phyloP scores from a whole-genome alignment of 441 rosid species.

The Populus tomentosa region DNA sequence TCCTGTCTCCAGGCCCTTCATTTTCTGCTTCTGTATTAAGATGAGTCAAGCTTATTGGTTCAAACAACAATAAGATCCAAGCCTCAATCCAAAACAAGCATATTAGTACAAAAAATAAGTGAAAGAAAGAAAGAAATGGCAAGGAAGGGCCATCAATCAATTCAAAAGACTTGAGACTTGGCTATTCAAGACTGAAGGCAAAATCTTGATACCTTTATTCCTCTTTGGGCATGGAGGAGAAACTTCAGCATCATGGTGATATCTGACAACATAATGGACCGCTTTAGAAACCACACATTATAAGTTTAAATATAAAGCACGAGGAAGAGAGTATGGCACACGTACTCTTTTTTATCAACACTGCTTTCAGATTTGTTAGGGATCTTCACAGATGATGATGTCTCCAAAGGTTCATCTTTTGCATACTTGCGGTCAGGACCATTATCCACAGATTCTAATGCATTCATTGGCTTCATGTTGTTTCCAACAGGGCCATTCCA shows the following conservation, averaged over 20 bases:
- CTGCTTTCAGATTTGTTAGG: conserved; percentile 25
- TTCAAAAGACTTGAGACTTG: background rate
- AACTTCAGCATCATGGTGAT: conserved; percentile 17
- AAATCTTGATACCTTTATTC: conserved; percentile 21
- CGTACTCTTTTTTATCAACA: conserved; percentile 37
- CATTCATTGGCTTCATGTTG: conserved; percentile 20
- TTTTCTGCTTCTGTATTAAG: conserved; percentile 11
- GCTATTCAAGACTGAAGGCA: background rate
- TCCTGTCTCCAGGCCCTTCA: conserved; percentile 8
- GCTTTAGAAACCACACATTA: background rate
- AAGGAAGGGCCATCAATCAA: background rate
- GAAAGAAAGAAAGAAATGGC: background rate
- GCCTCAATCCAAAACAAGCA: background rate
- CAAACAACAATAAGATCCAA: background rate
- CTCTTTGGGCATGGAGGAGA: conserved; percentile 15
- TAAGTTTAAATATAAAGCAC: background rate
- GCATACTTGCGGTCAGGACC: conserved; percentile 24
- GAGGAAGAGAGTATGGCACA: conserved; percentile 1
- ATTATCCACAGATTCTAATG: conserved; percentile 19
- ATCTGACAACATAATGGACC: conserved; percentile 17
- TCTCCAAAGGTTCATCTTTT: conserved; percentile 19
- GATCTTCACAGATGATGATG: conserved; percentile 37
- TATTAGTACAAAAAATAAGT: background rate
- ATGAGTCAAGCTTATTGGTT: background rate
- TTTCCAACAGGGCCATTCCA: conserved; percentile 10